Percentiles rank a stretch among this genome's conserved stretches.
Conservation (phyloP, 805 yeast genomes). For the Cyberlindnera veronae region DNA sequence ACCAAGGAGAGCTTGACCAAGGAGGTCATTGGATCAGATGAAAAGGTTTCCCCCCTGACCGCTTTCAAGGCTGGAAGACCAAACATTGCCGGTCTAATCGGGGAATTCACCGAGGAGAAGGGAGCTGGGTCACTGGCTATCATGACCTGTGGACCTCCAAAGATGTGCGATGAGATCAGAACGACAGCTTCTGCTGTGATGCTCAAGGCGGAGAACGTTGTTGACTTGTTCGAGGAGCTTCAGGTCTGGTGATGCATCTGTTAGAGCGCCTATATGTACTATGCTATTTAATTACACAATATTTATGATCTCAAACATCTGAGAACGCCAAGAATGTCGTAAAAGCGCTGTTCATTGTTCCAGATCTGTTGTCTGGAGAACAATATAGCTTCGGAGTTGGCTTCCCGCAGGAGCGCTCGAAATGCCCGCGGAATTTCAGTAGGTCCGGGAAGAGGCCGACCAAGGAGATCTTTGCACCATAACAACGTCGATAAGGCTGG, state of each 20-base stretch:
- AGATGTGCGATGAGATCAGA: conserved; percentile 56
- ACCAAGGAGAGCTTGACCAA: neutral
- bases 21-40: neutral
- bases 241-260: conserved; percentile 54
- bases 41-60: conserved; percentile 10
- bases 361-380: too few species aligned
- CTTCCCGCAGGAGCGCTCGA: neutral
- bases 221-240: conserved; percentile 72
- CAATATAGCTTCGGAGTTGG: too few species aligned
- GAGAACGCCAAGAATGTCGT: too few species aligned
- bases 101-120: conserved; percentile 33
- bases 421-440: neutral
- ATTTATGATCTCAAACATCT: too few species aligned
- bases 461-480: too few species aligned
- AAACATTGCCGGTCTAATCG: conserved; percentile 33
- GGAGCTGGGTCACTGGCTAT: conserved; percentile 43
- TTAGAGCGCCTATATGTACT: too few species aligned
- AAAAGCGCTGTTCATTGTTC: too few species aligned
- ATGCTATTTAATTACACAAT: too few species aligned
- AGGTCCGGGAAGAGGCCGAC: too few species aligned
- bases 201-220: conserved; percentile 40
- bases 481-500: too few species aligned
- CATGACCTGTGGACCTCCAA: conserved; percentile 60
- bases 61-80: conserved; percentile 47
- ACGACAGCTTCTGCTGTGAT: conserved; percentile 39